Evolutionary conservation across 2,329 filamentous ascomycete species (phyloP).

Genomic region (Beauveria brongniartii): DNA sequence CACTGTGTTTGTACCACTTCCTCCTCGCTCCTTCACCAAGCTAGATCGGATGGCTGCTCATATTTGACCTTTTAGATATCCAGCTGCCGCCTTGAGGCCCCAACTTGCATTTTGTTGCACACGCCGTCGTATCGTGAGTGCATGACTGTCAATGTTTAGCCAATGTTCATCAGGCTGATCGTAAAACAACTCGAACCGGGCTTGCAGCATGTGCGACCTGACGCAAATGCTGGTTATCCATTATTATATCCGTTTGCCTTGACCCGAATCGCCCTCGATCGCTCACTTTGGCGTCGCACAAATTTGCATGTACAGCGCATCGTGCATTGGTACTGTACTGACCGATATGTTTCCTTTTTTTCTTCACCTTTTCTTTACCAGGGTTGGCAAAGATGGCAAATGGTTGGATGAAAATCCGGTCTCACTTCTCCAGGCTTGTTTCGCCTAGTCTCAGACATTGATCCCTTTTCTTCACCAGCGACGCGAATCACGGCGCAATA

Average conservation of each 20-base stretch:
- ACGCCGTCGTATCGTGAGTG: background rate
- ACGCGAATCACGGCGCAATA: background rate
- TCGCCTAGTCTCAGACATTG: constrained; percentile 5
- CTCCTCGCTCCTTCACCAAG: background rate
- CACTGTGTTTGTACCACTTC: constrained; percentile 4
- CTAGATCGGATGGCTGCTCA: constrained; percentile 1
- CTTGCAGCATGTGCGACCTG: background rate
- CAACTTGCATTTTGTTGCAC: background rate
- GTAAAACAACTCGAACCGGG: background rate
- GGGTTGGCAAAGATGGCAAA: background rate
- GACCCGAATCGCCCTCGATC: background rate
- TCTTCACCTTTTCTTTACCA: background rate
- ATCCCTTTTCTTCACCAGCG: background rate
- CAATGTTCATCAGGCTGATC: background rate
- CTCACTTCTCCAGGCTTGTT: background rate
- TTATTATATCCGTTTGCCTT: background rate
- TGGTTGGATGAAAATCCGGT: background rate
- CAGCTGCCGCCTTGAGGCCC: background rate
- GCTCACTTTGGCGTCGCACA: background rate
- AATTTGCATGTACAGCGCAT: background rate
- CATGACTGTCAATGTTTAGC: background rate
- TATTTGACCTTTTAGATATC: background rate
- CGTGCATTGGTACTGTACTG: background rate
- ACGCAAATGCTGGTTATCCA: background rate
- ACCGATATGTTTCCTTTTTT: background rate